Percentiles rank a stretch among this genome's conserved stretches.
These are phyloP conservation scores for Blastobotrys terrestris DNA, from an alignment of 805 yeast species.

Conservation along the genomic window DNA sequence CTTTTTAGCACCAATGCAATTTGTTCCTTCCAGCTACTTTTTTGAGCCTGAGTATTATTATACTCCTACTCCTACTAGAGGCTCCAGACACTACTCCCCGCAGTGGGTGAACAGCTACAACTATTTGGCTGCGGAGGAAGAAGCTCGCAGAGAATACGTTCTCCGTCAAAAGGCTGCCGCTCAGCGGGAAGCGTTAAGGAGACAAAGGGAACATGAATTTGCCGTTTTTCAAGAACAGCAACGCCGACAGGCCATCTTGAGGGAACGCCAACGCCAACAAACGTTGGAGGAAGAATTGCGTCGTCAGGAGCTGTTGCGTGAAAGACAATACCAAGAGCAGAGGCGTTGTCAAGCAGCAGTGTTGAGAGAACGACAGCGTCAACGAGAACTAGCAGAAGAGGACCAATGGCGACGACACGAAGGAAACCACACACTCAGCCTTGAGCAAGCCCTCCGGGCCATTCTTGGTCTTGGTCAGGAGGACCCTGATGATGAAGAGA, in stretches of 20 bases:
- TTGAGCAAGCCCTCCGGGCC: background rate
- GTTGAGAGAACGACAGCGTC: background rate
- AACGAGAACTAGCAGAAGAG: background rate
- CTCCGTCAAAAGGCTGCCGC: constrained; percentile 6
- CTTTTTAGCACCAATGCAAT: constrained; percentile 9
- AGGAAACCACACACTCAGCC: background rate
- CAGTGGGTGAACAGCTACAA: constrained; percentile 5
- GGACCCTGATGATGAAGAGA: background rate
- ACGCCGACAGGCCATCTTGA: constrained; percentile 4
- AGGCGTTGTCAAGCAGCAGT: background rate
- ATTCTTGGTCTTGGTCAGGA: background rate
- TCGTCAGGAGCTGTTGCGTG: background rate
- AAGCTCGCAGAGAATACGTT: constrained; percentile 10
- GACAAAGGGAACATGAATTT: constrained; percentile 7
- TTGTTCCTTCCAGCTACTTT: constrained; percentile 5
- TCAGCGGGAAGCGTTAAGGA: constrained; percentile 7
- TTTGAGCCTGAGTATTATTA: constrained; percentile 1
- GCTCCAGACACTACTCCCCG: constrained; percentile 4
- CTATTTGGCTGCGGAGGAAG: constrained; percentile 9
- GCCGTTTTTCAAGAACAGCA: constrained; percentile 1
- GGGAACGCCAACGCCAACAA: constrained; percentile 1
- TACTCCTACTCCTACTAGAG: background rate
- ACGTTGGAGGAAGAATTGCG: constrained; percentile 4
- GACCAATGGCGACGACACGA: background rate
- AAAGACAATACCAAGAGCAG: background rate